Conservation (phyloP, 805 yeast genomes). For the Wickerhamiella australiensis region DNA sequence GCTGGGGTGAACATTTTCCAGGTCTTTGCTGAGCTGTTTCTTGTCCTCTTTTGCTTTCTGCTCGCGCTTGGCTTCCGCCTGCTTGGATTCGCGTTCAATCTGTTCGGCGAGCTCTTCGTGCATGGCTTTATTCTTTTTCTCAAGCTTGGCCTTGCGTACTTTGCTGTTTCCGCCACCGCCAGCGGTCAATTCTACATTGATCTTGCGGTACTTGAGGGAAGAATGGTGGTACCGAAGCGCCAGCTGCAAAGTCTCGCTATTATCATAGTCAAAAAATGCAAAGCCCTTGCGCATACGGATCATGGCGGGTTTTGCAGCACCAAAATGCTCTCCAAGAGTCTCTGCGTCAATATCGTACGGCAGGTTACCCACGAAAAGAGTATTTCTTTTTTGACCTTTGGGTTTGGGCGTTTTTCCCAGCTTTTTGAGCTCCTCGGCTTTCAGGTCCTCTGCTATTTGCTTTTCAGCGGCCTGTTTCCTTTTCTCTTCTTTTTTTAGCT, state of each 20-base stretch:
- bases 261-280: slow-evolving; percentile 79
- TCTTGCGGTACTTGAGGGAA: slow-evolving; percentile 53
- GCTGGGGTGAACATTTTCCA: slow-evolving; percentile 5
- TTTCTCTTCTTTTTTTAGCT: slow-evolving; percentile 39
- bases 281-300: slow-evolving; percentile 83
- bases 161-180: slow-evolving; percentile 95
- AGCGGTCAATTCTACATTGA: slow-evolving; percentile 91
- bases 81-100: slow-evolving; percentile 32
- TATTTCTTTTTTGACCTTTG: slow-evolving; percentile 62
- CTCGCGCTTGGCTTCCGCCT: neutral
- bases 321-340: slow-evolving; percentile 60
- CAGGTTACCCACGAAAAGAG: slow-evolving; percentile 81
- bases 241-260: slow-evolving; percentile 67
- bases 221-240: slow-evolving; percentile 81
- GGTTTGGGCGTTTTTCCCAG: neutral
- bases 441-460: neutral
- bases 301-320: slow-evolving; percentile 52
- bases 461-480: slow-evolving; percentile 31
- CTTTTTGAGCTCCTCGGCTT: neutral
- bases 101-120: slow-evolving; percentile 55
- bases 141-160: slow-evolving; percentile 47
- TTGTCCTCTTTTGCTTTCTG: slow-evolving; percentile 22
- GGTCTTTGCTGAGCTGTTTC: neutral
- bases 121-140: slow-evolving; percentile 65
- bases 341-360: slow-evolving; percentile 58